Conservation (phyloP, 768 basidiomycete genomes). For the Pisolithus orientalis region DNA sequence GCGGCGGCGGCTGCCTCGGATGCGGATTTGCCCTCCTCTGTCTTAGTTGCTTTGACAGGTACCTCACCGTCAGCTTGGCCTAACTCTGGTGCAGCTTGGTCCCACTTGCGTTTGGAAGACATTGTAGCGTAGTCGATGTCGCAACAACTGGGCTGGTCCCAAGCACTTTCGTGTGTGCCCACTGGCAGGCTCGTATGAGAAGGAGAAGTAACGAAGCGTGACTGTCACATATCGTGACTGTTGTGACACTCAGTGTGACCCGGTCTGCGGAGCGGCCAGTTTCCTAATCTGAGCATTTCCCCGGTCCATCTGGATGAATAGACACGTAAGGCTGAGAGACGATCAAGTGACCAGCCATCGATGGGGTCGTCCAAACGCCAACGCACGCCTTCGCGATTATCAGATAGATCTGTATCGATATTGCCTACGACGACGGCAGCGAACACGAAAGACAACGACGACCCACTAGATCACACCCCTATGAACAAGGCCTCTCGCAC, state of each 20-base stretch:
- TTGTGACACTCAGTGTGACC: slow-evolving; percentile 8
- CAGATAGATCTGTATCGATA: slow-evolving; percentile 25
- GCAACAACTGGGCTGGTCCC: too few relatives aligned
- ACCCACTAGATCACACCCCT: slow-evolving; percentile 17
- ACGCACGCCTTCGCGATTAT: slow-evolving; percentile 22
- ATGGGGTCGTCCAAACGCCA: slow-evolving; percentile 29
- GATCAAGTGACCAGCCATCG: slow-evolving; percentile 3
- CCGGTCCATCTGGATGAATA: not conserved
- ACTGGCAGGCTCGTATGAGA: not conserved
- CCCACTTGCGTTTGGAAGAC: slow-evolving; percentile 82
- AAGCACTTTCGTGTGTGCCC: too few relatives aligned
- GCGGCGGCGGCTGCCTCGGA: slow-evolving; percentile 64
- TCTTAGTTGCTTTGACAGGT: slow-evolving; percentile 40
- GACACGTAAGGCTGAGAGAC: not conserved
- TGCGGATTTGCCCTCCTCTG: slow-evolving; percentile 46
- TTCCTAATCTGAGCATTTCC: slow-evolving; percentile 1
- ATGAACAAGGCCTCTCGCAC: slow-evolving; percentile 30
- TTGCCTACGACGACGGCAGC: slow-evolving; percentile 12
- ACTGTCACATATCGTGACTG: slow-evolving; percentile 8
- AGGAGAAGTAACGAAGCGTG: not conserved
- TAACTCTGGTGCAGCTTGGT: slow-evolving; percentile 49
- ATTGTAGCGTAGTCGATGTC: slow-evolving; percentile 23
- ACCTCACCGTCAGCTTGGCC: slow-evolving; percentile 34
- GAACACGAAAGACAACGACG: not conserved
- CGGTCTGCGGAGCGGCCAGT: slow-evolving; percentile 4